Conservation (phyloP, 2,329 filamentous ascomycete genomes). For the Fusarium miscanthi region DNA sequence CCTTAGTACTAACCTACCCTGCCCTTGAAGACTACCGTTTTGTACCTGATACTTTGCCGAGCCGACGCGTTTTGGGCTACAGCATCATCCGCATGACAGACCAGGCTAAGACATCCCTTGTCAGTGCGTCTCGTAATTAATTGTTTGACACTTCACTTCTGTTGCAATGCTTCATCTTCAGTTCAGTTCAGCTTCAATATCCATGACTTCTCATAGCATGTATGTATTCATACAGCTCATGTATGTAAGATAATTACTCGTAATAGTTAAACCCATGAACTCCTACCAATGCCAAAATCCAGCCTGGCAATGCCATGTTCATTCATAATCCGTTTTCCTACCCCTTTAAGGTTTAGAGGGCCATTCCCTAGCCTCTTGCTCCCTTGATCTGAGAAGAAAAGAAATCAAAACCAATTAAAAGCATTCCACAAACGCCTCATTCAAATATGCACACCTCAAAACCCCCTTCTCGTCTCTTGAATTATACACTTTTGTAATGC, state of each 20-base stretch:
- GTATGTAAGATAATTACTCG: conserved; percentile 28
- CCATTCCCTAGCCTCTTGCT: conserved; percentile 18
- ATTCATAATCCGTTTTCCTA: conserved; percentile 26
- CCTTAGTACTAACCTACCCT: conserved; percentile 23
- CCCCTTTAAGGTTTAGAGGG: conserved; percentile 13
- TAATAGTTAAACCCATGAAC: conserved; percentile 29
- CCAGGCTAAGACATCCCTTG: conserved; percentile 26
- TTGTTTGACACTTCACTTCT: not conserved
- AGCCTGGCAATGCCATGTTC: conserved; percentile 26
- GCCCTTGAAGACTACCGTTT: conserved; percentile 31
- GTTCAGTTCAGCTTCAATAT: not conserved
- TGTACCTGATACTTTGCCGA: conserved; percentile 20
- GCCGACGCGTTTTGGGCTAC: not conserved
- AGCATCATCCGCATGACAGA: conserved; percentile 22
- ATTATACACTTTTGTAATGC: conserved; percentile 17
- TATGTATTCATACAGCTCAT: conserved; percentile 39
- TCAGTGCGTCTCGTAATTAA: conserved; percentile 32
- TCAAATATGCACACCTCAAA: conserved; percentile 35
- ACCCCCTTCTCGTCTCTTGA: conserved; percentile 16
- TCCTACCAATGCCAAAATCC: conserved; percentile 32
- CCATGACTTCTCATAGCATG: conserved; percentile 15
- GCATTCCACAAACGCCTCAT: conserved; percentile 43
- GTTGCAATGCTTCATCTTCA: not conserved
- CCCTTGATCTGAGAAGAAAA: conserved; percentile 18
- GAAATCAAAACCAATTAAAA: conserved; percentile 24